Conservation (phyloP, 805 yeast genomes). For the Wickerhamomyces bovis region DNA sequence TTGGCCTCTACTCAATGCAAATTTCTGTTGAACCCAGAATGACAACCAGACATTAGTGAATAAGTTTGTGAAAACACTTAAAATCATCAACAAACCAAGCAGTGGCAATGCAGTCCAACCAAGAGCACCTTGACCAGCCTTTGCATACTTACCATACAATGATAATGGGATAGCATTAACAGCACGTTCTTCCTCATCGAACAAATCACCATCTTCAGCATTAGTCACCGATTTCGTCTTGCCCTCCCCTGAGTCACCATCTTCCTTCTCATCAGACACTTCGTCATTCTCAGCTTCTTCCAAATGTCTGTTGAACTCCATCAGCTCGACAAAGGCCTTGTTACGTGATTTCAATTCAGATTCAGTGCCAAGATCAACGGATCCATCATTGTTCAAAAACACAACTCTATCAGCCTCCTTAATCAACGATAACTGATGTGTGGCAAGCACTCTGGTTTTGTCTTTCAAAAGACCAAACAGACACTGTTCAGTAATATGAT, state of each 20-base stretch:
- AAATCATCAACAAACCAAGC: conserved; percentile 1
- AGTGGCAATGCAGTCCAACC: conserved; percentile 25
- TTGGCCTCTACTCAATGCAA: conserved; percentile 38
- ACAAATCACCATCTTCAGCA: conserved; percentile 10
- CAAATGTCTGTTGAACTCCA: conserved; percentile 29
- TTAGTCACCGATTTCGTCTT: background rate
- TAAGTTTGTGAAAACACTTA: conserved; percentile 46
- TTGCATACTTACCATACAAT: conserved; percentile 30
- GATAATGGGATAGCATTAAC: conserved; percentile 30
- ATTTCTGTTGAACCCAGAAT: conserved; percentile 61
- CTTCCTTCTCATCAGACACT: background rate
- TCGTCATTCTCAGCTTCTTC: background rate
- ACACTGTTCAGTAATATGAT: conserved; percentile 63
- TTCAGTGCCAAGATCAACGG: conserved; percentile 55
- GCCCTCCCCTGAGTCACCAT: background rate
- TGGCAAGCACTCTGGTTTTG: conserved; percentile 69
- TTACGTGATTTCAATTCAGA: conserved; percentile 43
- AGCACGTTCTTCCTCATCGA: conserved; percentile 30
- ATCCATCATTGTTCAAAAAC: conserved; percentile 55
- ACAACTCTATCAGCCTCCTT: conserved; percentile 61
- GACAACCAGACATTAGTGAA: conserved; percentile 73
- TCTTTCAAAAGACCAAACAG: conserved; percentile 45
- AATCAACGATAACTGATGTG: conserved; percentile 72
- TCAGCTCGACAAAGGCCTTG: conserved; percentile 40
- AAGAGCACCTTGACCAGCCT: conserved; percentile 36